These are phyloP conservation scores for Heterobasidion irregulare DNA, from an alignment of 1,284 basidiomycete genomes.

Conservation along the genomic window DNA sequence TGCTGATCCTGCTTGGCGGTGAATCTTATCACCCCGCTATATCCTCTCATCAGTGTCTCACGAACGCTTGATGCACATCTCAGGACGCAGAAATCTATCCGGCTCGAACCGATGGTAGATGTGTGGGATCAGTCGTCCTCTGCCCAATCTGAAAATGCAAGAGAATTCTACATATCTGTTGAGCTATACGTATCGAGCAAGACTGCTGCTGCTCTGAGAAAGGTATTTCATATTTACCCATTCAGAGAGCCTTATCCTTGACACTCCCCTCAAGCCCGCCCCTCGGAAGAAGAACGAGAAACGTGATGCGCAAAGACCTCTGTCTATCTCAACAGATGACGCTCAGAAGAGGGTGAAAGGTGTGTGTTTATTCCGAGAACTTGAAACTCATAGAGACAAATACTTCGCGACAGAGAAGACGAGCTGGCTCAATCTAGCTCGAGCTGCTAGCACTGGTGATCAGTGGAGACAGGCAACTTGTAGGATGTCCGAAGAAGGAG, in stretches of 20 bases:
- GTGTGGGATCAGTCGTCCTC: constrained; percentile 5
- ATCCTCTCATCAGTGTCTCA: too few species aligned
- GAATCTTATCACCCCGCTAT: too few species aligned
- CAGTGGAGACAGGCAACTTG: constrained; percentile 68
- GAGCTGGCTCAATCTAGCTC: constrained; percentile 60
- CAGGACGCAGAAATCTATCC: neutral
- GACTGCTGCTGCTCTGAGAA: constrained; percentile 42
- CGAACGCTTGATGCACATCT: neutral
- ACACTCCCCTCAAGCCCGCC: constrained; percentile 16
- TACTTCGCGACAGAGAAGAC: constrained; percentile 45
- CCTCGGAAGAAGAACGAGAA: constrained; percentile 47
- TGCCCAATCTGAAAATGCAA: constrained; percentile 5
- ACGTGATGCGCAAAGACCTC: constrained; percentile 35
- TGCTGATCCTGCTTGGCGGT: too few species aligned
- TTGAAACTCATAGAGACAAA: neutral
- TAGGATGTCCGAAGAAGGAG: constrained; percentile 58
- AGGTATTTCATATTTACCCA: constrained; percentile 32
- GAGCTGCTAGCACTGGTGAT: constrained; percentile 37
- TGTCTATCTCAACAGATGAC: constrained; percentile 23
- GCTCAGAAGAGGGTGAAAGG: constrained; percentile 54
- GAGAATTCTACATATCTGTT: constrained; percentile 41
- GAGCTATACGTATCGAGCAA: constrained; percentile 60
- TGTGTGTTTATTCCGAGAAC: constrained; percentile 14
- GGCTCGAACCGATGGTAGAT: constrained; percentile 6
- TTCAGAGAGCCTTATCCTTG: constrained; percentile 6